Evolutionary conservation across 2,329 filamentous ascomycete species (phyloP), one percentile per base, ranked within the genome.

Genomic region (Chaetoscypha palmicola): DNA sequence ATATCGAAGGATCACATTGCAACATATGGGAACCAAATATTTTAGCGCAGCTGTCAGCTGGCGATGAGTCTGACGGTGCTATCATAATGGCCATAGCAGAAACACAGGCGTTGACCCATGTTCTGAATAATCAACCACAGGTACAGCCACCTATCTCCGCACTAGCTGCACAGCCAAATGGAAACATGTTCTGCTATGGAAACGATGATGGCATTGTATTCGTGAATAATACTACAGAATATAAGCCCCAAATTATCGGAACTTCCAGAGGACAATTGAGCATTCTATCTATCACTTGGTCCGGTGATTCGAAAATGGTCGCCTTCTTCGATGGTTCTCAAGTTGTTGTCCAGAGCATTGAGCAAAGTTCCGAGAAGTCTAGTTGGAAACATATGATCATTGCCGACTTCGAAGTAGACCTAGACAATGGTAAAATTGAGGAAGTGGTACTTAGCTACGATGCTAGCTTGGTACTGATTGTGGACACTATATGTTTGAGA

Each of bases 1-100:
- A 58, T 20, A 23, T 55, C 1, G 32, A 54, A 11, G 46, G 48
- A 5, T 26, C 28, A 2, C 46, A 45, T 11, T 52, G 54, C 36
- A 59, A 50, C 23, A 50, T 56, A 4, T 61, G 58, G 58, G 52
- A 59, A 30, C 55, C 56, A 4, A 50, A 55, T 28, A 31, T 28
- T 4, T 44, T 61, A 12, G 31, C 52, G 17, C 32, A 45, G 1
- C 41, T 57, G 14, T 40, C 44, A 28, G 24, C 7, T 28, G 12
- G 24, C 24, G 7, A 7, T 28, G 24, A 28, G 24, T 28, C 7
- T 28, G 7, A 7, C 12, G 24, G 12, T 28, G 7, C 7, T 12
- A 28, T 7, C 12, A 28, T 7, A 7, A 12, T 7, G 7, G 24
- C 24, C 7, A 7, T 7, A 12, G 12, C 7, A 7, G 24, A 28